Conservation (phyloP, 2,329 filamentous ascomycete genomes). For the Claviceps humidiphila region DNA sequence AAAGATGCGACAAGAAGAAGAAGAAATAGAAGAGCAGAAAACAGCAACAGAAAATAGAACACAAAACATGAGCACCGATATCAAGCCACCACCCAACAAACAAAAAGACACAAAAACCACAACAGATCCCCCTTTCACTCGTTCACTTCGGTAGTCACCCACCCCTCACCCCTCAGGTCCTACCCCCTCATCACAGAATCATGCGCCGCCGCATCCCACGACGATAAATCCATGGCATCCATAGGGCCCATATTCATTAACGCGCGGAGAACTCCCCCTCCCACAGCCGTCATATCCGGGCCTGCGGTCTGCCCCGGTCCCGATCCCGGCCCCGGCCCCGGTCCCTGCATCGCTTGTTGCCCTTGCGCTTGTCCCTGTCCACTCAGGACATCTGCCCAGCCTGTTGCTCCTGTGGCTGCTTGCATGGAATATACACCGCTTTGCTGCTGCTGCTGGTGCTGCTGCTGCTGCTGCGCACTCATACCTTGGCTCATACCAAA, state of each 20-base stretch:
- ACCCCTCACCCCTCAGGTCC: not conserved
- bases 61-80: too few species aligned
- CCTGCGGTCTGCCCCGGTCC: slow-evolving; percentile 15
- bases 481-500: slow-evolving; percentile 20
- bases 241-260: slow-evolving; percentile 47
- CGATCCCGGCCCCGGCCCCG: too few species aligned
- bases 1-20: too few species aligned
- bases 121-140: too few species aligned
- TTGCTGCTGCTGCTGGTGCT: slow-evolving; percentile 12
- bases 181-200: slow-evolving; percentile 11
- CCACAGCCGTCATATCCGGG: slow-evolving; percentile 37
- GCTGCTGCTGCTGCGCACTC: slow-evolving; percentile 13
- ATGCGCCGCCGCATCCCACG: slow-evolving; percentile 29
- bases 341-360: not conserved
- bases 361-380: slow-evolving; percentile 18
- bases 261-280: slow-evolving; percentile 42
- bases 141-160: too few species aligned
- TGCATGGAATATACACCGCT: not conserved
- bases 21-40: too few species aligned
- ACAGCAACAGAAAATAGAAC: too few species aligned
- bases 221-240: slow-evolving; percentile 44
- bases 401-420: slow-evolving; percentile 16
- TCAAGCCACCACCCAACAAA: too few species aligned
- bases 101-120: too few species aligned
- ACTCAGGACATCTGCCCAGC: slow-evolving; percentile 28